Evolutionary conservation across 805 yeast species (phyloP).

Genomic region (Zygosaccharomyces bisporus): DNA sequence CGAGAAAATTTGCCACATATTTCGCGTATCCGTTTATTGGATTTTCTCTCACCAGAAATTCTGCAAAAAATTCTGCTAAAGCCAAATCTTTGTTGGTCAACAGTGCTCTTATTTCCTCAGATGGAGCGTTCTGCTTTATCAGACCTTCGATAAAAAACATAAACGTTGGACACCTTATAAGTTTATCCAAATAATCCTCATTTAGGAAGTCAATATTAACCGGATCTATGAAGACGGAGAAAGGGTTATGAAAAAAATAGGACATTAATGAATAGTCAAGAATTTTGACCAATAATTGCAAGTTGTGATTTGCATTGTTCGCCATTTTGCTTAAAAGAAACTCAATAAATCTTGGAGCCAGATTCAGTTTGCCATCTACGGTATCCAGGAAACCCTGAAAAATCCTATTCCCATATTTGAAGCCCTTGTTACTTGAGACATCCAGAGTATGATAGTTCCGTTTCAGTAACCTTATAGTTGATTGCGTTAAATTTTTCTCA

Average conservation of each 20-base stretch:
- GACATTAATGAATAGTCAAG: slow-evolving; percentile 36
- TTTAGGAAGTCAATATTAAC: slow-evolving; percentile 29
- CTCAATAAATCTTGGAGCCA: slow-evolving; percentile 31
- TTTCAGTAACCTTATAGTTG: slow-evolving; percentile 31
- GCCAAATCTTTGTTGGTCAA: slow-evolving; percentile 25
- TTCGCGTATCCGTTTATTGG: slow-evolving; percentile 35
- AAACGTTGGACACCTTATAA: slow-evolving; percentile 34
- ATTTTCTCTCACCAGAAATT: slow-evolving; percentile 35
- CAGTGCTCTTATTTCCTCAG: slow-evolving; percentile 27
- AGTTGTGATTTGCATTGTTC: slow-evolving; percentile 33
- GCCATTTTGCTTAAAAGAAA: slow-evolving; percentile 34
- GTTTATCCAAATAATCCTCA: slow-evolving; percentile 27
- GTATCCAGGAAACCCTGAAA: slow-evolving; percentile 35
- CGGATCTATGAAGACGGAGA: slow-evolving; percentile 36
- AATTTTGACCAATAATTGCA: slow-evolving; percentile 32
- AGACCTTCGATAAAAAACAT: slow-evolving; percentile 35
- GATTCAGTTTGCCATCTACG: slow-evolving; percentile 35
- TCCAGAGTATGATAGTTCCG: slow-evolving; percentile 29
- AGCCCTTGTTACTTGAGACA: slow-evolving; percentile 34
- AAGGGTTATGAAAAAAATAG: slow-evolving; percentile 35
- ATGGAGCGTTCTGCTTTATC: slow-evolving; percentile 26
- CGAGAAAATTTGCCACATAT: slow-evolving; percentile 26
- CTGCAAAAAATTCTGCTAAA: slow-evolving; percentile 32
- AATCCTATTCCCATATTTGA: slow-evolving; percentile 33
- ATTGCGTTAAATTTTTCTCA: slow-evolving; percentile 33